These are phyloP conservation scores for Rhizomucor pusillus DNA, from an alignment of 371 early-diverging fungal species.

Conservation along the genomic window DNA sequence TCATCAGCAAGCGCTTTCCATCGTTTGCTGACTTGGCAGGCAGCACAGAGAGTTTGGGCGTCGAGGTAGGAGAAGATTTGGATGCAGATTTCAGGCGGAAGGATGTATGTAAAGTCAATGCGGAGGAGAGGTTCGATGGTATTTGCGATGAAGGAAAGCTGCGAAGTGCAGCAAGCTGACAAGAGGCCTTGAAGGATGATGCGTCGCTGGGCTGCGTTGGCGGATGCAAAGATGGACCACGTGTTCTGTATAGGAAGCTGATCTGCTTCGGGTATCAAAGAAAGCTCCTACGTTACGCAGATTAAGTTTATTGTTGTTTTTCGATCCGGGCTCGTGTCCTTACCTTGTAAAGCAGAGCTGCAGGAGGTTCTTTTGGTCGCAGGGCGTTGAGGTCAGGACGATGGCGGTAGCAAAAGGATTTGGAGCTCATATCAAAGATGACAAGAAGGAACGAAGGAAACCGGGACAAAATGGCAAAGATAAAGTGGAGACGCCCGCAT, in stretches of 20 bases:
- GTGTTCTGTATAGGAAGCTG: slow-evolving; percentile 45
- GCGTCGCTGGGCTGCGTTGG: slow-evolving; percentile 45
- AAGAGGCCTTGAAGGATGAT: slow-evolving; percentile 59
- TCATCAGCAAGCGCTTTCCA: slow-evolving; percentile 88
- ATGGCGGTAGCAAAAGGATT: slow-evolving; percentile 19
- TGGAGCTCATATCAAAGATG: too few relatives aligned
- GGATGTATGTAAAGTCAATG: slow-evolving; percentile 71
- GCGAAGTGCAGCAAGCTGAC: slow-evolving; percentile 54
- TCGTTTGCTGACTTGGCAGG: slow-evolving; percentile 76
- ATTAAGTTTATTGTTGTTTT: neutral
- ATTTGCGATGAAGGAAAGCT: slow-evolving; percentile 38
- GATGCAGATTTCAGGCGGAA: slow-evolving; percentile 79
- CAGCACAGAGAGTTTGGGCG: slow-evolving; percentile 86
- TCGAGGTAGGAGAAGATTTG: slow-evolving; percentile 85
- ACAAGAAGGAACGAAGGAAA: too few relatives aligned
- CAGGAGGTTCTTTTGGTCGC: slow-evolving; percentile 3
- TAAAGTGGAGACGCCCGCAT: too few relatives aligned
- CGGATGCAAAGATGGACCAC: slow-evolving; percentile 51
- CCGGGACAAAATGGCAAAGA: too few relatives aligned
- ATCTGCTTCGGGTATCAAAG: slow-evolving; percentile 6
- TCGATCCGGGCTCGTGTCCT: neutral
- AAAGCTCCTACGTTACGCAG: slow-evolving; percentile 8
- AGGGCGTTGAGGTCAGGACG: slow-evolving; percentile 12
- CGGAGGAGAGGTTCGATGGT: slow-evolving; percentile 36
- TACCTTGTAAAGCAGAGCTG: slow-evolving; percentile 13